Evolutionary conservation across 2,329 filamentous ascomycete species (phyloP).

Genomic region (Paecilomyces sp.): DNA sequence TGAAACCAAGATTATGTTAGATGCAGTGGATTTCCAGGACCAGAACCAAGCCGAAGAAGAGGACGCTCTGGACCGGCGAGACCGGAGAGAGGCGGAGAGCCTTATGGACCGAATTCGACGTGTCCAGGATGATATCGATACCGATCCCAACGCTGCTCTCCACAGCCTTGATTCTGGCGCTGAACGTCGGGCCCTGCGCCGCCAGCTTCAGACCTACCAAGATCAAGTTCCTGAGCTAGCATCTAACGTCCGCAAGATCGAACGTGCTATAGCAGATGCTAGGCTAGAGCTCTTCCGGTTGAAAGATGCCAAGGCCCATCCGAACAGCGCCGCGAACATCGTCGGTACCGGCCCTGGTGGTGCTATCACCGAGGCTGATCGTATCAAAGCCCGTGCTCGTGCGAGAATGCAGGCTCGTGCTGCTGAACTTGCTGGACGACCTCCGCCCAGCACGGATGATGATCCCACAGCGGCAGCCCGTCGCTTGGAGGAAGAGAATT

Average conservation of each 20-base stretch:
- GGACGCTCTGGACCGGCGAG: conserved; percentile 80
- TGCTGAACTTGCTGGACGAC: conserved; percentile 82
- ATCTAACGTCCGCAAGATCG: conserved; percentile 82
- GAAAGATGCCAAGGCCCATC: conserved; percentile 87
- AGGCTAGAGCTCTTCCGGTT: conserved; percentile 88
- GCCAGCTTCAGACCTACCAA: conserved; percentile 79
- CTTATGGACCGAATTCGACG: conserved; percentile 86
- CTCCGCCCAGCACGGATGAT: conserved; percentile 57
- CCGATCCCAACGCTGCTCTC: conserved; percentile 70
- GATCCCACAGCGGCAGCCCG: conserved; percentile 75
- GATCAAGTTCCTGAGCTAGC: conserved; percentile 89
- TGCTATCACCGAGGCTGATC: conserved; percentile 82
- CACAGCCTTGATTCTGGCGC: conserved; percentile 74
- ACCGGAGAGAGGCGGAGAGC: conserved; percentile 87
- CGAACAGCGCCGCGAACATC: conserved; percentile 69
- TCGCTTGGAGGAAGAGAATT: conserved; percentile 81
- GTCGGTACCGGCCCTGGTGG: conserved; percentile 91
- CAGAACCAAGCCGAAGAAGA: conserved; percentile 87
- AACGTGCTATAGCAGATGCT: conserved; percentile 87
- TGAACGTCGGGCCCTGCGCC: conserved; percentile 75
- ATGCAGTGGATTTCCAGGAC: conserved; percentile 94
- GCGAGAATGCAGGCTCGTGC: conserved; percentile 99
- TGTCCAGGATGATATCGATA: conserved; percentile 90
- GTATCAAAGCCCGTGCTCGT: conserved; percentile 88
- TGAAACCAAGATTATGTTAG: conserved; percentile 88